Base-by-base conservation (phyloP, 371 early-diverging fungal species). In the Thermomucor indicae-seudaticae region DNA sequence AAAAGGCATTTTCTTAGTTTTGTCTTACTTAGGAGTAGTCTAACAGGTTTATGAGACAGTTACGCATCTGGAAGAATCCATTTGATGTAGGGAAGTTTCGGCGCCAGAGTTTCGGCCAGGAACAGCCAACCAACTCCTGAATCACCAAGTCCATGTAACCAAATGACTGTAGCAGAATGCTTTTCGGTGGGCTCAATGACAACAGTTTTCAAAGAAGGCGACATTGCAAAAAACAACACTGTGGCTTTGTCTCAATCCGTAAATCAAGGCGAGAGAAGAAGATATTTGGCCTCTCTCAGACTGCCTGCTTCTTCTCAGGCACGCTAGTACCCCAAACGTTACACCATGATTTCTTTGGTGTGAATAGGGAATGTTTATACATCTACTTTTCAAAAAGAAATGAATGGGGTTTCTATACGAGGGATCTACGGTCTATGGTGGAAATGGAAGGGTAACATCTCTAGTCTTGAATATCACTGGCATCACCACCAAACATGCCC, bases 11-110 rank as follows among this genome's bases (percentile, higher is more conserved):
- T n/a, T n/a, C 32, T 32, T 32, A 32, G 32, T 32, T 10, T 32
- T n/a, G n/a, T n/a, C n/a, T n/a, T n/a, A n/a, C n/a, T n/a, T n/a
- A n/a, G n/a, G n/a, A n/a, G n/a, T n/a, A n/a, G n/a, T n/a, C n/a
- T n/a, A n/a, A n/a, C n/a, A n/a, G n/a, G n/a, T n/a, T n/a, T n/a
- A 49, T 17, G 10, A 17, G 0, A 23, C 6, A 37, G 69, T 63
- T 70, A 80, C 76, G 95, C 95, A 60, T 92, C 81, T 8, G 95
- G 95, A 38, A 94, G 73, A 37, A 92, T 62, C 72, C 82, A 92
- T 64, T 92, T 92, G 44, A 89, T 83, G 66, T 91, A 80, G 16
- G 89, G 91, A 10, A 93, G 72, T 1, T 48, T 37, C 12, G 47
- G 57, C 3, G 64, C 51, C 29, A 92, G 75, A 65, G 81, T 65